A percentile compares a stretch with the other conserved stretches of the same genome.
Conservation (phyloP, 2,329 filamentous ascomycete genomes). For the Aureobasidium sp. region DNA sequence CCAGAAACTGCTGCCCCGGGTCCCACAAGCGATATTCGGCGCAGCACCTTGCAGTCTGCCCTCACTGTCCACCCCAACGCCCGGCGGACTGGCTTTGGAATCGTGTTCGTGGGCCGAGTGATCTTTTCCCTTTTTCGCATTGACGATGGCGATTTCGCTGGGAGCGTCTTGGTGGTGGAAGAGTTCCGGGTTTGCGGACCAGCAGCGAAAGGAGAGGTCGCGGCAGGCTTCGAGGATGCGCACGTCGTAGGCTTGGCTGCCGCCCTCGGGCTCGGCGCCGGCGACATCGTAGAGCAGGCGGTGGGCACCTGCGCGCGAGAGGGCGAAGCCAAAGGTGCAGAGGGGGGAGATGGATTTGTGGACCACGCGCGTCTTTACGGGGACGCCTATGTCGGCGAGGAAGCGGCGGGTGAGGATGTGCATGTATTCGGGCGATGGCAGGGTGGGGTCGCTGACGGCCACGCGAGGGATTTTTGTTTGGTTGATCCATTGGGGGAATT, state of each 20-base stretch:
- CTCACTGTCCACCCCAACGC: neutral
- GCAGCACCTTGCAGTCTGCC: constrained; percentile 13
- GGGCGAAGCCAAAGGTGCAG: constrained; percentile 37
- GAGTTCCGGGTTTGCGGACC: constrained; percentile 30
- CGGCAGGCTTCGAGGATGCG: constrained; percentile 31
- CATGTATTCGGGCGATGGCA: constrained; percentile 29
- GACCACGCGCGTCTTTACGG: constrained; percentile 29
- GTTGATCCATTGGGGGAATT: constrained; percentile 18
- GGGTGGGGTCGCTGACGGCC: constrained; percentile 27
- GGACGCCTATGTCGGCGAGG: constrained; percentile 29
- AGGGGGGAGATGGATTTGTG: constrained; percentile 35
- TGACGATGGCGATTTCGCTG: constrained; percentile 30
- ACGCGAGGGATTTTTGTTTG: constrained; percentile 26
- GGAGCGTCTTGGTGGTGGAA: constrained; percentile 31
- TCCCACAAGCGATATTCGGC: constrained; percentile 28
- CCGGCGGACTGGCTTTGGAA: neutral
- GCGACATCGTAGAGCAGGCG: constrained; percentile 31
- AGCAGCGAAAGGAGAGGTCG: constrained; percentile 28
- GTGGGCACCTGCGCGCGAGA: constrained; percentile 30
- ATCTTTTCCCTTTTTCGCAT: constrained; percentile 14
- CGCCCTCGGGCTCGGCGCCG: constrained; percentile 20
- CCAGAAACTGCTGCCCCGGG: constrained; percentile 32
- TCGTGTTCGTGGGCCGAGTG: constrained; percentile 11
- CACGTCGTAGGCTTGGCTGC: constrained; percentile 33
- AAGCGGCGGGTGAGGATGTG: constrained; percentile 30